Evolutionary conservation across 2,329 filamentous ascomycete species (phyloP), one percentile per base, ranked within the genome.

Genomic region (Pseudocercospora musae): DNA sequence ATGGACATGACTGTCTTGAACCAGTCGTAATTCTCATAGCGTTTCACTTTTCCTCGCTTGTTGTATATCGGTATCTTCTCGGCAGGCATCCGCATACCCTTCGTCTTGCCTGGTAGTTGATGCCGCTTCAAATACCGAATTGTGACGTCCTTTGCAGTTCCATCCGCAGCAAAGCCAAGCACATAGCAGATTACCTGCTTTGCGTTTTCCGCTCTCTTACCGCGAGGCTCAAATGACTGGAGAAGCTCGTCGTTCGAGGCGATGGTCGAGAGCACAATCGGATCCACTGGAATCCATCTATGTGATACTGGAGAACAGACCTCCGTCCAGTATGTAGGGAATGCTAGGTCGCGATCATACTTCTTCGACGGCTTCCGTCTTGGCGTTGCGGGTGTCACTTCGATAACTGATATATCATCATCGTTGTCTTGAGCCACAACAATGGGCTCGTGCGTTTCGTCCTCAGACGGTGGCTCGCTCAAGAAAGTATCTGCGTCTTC

Each of bases 281-380:
- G 83, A 62, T 96, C 93, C 2, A 97, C 89, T 0, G 92, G 84
- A 8, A 95, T 83, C 60, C 90, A 92, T 54, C 86, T 91, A 58
- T 91, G 86, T 0, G 91, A 94, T 3, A 91, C 82, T 1, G 92
- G 89, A 0, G 93, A 97, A 1, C 95, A 81, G 2, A 91, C 89
- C 75, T 99, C 95, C 0, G 90, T 89, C 95, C 95, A 99, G 75
- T 98, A 98, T 56, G 90, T 89, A 0, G 95, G 93, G 67, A 89
- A 95, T 2, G 88, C 85, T 27, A 97, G 81, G 68, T 96, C 92
- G 20, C 83, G 81, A 69, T 96, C 92, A 69, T 88, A 90, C 58
- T 82, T 81, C 62, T 81, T 82, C 25, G 72, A 71, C 42, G 75
- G 60, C 40, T 67, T 77, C 67, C 78, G 83, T 56, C 75, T 77